Evolutionary conservation across 2,329 filamentous ascomycete genomes (phyloP).

Genomic region (Cladorrhinum sp.): DNA sequence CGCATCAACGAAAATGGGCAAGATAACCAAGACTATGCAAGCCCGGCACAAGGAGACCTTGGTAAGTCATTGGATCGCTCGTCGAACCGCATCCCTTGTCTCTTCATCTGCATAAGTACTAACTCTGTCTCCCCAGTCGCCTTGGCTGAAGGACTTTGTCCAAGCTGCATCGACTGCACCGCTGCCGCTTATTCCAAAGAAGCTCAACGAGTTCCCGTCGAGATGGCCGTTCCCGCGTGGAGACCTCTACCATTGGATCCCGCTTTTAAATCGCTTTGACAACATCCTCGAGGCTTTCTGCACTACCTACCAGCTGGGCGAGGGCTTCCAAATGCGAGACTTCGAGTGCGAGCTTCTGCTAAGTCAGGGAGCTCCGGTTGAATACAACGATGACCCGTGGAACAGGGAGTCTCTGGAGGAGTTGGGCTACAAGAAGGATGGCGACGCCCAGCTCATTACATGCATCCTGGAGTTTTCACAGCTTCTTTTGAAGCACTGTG

Average conservation of each 20-base stretch:
- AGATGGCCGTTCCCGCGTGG: conserved; percentile 94
- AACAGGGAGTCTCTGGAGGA: conserved; percentile 46
- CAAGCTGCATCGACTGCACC: conserved; percentile 64
- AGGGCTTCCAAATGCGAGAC: conserved; percentile 75
- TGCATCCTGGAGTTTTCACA: conserved; percentile 80
- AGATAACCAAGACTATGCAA: conserved; percentile 66
- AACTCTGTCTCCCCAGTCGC: conserved; percentile 59
- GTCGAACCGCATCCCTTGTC: background rate
- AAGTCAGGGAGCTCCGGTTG: conserved; percentile 53
- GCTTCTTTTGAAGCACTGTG: conserved; percentile 88
- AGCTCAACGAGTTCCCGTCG: conserved; percentile 76
- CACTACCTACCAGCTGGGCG: conserved; percentile 72
- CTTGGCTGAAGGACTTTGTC: conserved; percentile 81
- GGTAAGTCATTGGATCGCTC: conserved; percentile 44
- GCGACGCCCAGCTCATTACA: conserved; percentile 77
- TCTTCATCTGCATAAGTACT: background rate
- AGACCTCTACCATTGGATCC: conserved; percentile 98
- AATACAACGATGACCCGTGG: conserved; percentile 50
- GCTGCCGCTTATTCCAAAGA: conserved; percentile 71
- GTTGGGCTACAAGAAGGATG: conserved; percentile 68
- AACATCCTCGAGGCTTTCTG: conserved; percentile 79
- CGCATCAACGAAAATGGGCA: conserved; percentile 62
- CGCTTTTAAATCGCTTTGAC: conserved; percentile 89
- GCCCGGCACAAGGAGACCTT: conserved; percentile 64
- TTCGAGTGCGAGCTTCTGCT: conserved; percentile 67